Percentiles rank a stretch among this genome's conserved stretches.
Conservation (phyloP, 1,284 basidiomycete species). For the Ceratobasidium theobromae region DNA sequence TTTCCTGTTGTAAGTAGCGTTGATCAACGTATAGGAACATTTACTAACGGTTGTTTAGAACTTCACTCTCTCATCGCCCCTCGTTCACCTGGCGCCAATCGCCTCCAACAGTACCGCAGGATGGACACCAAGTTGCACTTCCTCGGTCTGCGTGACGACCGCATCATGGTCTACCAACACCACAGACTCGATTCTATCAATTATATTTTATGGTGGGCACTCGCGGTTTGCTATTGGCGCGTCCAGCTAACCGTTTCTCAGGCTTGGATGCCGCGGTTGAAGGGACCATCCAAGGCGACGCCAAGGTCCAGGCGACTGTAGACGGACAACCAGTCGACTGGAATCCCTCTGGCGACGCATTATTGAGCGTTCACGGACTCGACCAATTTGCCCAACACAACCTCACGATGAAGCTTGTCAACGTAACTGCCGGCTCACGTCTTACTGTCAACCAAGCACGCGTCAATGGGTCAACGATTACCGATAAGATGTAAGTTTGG, state of each 20-base stretch:
- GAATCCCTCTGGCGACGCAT: neutral
- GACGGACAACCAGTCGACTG: neutral
- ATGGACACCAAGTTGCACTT: constrained; percentile 12
- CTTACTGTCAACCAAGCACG: constrained; percentile 6
- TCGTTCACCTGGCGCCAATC: neutral
- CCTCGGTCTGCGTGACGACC: neutral
- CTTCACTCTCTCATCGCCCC: neutral
- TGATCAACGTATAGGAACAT: neutral
- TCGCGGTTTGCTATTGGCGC: no score
- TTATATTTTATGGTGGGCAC: constrained; percentile 9
- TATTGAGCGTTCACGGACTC: neutral
- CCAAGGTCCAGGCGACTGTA: neutral
- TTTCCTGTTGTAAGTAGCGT: constrained; percentile 3
- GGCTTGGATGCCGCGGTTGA: constrained; percentile 10
- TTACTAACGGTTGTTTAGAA: neutral
- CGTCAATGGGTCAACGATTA: constrained; percentile 8
- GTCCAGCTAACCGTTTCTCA: neutral
- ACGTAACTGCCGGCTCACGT: neutral
- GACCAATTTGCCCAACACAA: constrained; percentile 1
- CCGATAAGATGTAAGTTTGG: neutral
- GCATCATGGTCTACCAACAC: constrained; percentile 1
- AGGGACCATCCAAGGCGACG: constrained; percentile 6
- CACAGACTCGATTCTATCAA: neutral
- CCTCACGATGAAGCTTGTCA: neutral
- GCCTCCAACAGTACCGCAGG: constrained; percentile 3